Conservation (phyloP, 148 eudicot species). For the Vaccinium myrtillus region DNA sequence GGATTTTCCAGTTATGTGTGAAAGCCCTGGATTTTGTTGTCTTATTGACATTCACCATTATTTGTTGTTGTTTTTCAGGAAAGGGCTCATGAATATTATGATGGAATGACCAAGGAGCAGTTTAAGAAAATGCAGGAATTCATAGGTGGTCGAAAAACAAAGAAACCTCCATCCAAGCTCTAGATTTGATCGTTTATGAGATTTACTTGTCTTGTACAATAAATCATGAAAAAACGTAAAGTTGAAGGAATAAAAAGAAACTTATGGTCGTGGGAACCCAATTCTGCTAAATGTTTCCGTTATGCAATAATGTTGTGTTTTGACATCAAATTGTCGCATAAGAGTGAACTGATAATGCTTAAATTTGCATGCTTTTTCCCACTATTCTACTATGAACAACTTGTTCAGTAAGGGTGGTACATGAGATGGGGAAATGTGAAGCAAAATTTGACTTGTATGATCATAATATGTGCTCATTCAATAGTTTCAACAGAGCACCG, state of each 20-base stretch:
- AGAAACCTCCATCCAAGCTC: conserved; percentile 55
- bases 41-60: conserved; percentile 3
- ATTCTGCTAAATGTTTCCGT: not conserved
- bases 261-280: not conserved
- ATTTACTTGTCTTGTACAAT: conserved; percentile 5
- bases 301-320: not conserved
- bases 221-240: not conserved
- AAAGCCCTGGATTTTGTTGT: not conserved
- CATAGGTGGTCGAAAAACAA: conserved; percentile 63
- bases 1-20: not conserved
- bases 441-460: not conserved
- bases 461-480: not conserved
- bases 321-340: not conserved
- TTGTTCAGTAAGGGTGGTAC: not conserved
- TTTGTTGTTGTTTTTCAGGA: conserved; percentile 41
- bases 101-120: conserved; percentile 88
- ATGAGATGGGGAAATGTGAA: not conserved
- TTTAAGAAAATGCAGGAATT: conserved; percentile 96
- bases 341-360: not conserved
- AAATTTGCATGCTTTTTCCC: not conserved
- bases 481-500: not conserved
- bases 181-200: conserved; percentile 18
- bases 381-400: not conserved
- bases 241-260: not conserved
- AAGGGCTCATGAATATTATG: conserved; percentile 74